Percentiles rank a stretch among this genome's conserved stretches.
Conservation (phyloP, 345 rosid species). For the Clarkia xantiana region DNA sequence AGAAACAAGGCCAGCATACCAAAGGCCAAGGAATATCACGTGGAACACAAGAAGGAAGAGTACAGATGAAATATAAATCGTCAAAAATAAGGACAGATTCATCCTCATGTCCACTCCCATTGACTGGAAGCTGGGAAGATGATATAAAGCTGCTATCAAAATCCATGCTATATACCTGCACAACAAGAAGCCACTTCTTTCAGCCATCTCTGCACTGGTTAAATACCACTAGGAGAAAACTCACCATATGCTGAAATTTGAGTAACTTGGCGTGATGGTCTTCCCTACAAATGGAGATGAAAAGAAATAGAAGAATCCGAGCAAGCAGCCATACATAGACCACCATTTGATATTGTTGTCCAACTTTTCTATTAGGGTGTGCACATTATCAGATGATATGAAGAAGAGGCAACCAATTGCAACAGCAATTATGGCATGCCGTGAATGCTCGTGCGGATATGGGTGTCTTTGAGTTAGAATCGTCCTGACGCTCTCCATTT, state of each 20-base stretch:
- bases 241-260: slow-evolving; percentile 94
- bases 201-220: not conserved
- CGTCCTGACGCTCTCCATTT: slow-evolving; percentile 87
- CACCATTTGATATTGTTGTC: slow-evolving; percentile 90
- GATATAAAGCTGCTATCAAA: slow-evolving; percentile 92
- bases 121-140: slow-evolving; percentile 97
- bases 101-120: slow-evolving; percentile 99
- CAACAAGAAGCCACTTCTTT: slow-evolving; percentile 4
- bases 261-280: slow-evolving; percentile 90
- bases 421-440: slow-evolving; percentile 93
- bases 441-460: slow-evolving; percentile 96
- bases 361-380: slow-evolving; percentile 80
- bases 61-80: slow-evolving; percentile 71
- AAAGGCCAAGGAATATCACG: slow-evolving; percentile 69
- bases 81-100: slow-evolving; percentile 91
- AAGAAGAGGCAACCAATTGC: slow-evolving; percentile 86
- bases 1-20: slow-evolving; percentile 92
- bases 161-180: slow-evolving; percentile 97
- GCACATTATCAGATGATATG: slow-evolving; percentile 95
- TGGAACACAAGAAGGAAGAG: slow-evolving; percentile 90
- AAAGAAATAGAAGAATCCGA: slow-evolving; percentile 97
- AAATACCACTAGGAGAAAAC: slow-evolving; percentile 12
- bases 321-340: slow-evolving; percentile 97
- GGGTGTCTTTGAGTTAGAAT: slow-evolving; percentile 74
- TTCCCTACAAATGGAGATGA: slow-evolving; percentile 92